Conservation (phyloP, 1,284 basidiomycete species). For the Trametes hirsuta region DNA sequence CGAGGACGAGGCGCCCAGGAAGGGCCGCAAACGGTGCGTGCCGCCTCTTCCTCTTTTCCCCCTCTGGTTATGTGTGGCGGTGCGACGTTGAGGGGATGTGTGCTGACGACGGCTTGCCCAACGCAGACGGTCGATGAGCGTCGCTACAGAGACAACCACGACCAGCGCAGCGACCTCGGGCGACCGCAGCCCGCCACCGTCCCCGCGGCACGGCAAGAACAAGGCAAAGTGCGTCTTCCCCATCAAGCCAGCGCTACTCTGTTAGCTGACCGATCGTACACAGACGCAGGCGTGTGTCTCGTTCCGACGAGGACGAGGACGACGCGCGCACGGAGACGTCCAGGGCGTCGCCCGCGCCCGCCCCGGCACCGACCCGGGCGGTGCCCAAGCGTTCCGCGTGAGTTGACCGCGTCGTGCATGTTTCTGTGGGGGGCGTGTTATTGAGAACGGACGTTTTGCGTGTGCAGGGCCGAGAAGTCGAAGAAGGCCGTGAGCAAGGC, state of each 20-base stretch:
- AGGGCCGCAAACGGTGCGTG: conserved; percentile 39
- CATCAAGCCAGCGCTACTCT: background rate
- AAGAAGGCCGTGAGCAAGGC: conserved; percentile 32
- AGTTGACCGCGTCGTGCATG: conserved; percentile 13
- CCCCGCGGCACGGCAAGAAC: conserved; percentile 29
- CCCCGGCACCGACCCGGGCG: conserved; percentile 37
- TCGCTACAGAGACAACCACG: conserved; percentile 34
- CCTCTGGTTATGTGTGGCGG: background rate
- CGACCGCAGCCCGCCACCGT: conserved; percentile 33
- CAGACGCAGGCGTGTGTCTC: conserved; percentile 44
- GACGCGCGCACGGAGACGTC: conserved; percentile 31
- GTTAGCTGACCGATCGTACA: conserved; percentile 4
- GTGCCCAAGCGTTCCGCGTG: conserved; percentile 42
- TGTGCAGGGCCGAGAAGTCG: conserved; percentile 28
- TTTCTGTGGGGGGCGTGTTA: background rate
- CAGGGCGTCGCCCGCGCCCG: conserved; percentile 27
- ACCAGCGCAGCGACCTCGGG: conserved; percentile 28
- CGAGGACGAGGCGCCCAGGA: conserved; percentile 46
- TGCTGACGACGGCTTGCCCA: background rate
- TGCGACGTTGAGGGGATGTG: background rate
- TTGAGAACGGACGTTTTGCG: background rate
- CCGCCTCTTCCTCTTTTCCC: background rate
- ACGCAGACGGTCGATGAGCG: conserved; percentile 41
- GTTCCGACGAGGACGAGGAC: conserved; percentile 45
- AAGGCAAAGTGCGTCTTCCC: conserved; percentile 37